Evolutionary conservation across 2,329 filamentous ascomycete species (phyloP), one percentile per base, ranked within the genome.

Genomic region (Colletotrichum tabaci): DNA sequence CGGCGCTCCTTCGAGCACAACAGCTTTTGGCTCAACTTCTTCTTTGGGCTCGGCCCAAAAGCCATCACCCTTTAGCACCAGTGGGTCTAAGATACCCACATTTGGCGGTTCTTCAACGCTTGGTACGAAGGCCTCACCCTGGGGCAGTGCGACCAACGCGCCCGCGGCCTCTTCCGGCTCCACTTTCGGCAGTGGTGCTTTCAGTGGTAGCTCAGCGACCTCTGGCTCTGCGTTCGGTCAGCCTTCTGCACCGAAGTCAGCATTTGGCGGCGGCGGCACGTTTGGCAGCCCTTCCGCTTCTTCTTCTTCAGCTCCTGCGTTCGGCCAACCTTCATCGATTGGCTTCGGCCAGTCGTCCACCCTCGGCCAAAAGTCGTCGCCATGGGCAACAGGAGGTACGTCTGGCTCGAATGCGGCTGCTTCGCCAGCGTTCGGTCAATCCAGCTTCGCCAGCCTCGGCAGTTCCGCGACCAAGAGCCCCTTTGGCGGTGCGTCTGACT

Each of bases 341-440:
- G 78, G 84, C 4, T 90, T 91, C 77, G 89, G 89, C 3, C 85
- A 88, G 73, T 82, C 88, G 18, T 83, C 86, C 9, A 82, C 83
- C 15, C 76, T 87, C 38, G 87, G 87, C 2, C 74, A 82, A 56
- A 86, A 85, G 72, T 75, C 82, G 2, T 91, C 89, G 6, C 88
- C 87, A 13, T 91, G 89, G 89, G 84, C 83, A 4, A 76, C 79
- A 2, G 77, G 72, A 16, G 73, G 77, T 4, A 69, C 74, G n/a
- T 56, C 84, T 23, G 81, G 75, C 23, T 79, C 82, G 4, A 73
- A 82, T 6, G 75, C 80, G 50, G 74, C 79, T 42, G 76, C 78
- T 21, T 73, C 81, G 4, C 82, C 87, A 21, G 81, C 86, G 2
- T 91, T 91, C 78, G 89, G 89, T 2, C 88, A 90, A 76, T 79